Percentiles rank a stretch among this genome's conserved stretches.
Evolutionary conservation across 2,329 filamentous ascomycete species (phyloP).

Genomic region (Seiridium unicorne): DNA sequence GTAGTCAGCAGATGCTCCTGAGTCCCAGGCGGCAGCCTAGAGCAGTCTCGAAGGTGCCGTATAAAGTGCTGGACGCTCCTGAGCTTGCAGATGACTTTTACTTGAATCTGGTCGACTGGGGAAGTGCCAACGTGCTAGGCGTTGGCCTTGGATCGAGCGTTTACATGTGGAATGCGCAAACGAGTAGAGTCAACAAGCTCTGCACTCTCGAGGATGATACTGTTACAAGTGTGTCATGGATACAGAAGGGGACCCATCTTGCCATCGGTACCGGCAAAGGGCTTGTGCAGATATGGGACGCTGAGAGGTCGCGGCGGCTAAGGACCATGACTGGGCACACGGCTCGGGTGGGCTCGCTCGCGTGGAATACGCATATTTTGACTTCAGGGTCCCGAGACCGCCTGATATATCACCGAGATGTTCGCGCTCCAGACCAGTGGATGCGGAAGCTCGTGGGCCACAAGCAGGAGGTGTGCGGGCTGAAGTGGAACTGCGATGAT

Average conservation of each 20-base stretch:
- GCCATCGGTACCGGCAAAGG: conserved; percentile 95
- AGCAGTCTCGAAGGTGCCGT: conserved; percentile 92
- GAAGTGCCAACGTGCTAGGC: conserved; percentile 88
- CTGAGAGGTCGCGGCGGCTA: conserved; percentile 77
- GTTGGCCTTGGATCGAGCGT: conserved; percentile 91
- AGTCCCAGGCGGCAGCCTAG: conserved; percentile 86
- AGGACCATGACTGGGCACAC: conserved; percentile 98
- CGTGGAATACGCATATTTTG: conserved; percentile 97
- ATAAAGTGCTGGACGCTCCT: conserved; percentile 95
- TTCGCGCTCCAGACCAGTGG: conserved; percentile 89
- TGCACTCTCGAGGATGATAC: conserved; percentile 91
- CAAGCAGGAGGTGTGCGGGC: conserved; percentile 95
- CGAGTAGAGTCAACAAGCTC: conserved; percentile 87
- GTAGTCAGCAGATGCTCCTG: conserved; percentile 89
- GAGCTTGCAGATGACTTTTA: conserved; percentile 98
- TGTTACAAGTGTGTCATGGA: conserved; percentile 97
- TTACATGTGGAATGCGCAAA: conserved; percentile 97
- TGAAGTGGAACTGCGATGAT: conserved; percentile 97
- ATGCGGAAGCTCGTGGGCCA: conserved; percentile 84
- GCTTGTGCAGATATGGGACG: conserved; percentile 96
- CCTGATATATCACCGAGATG: conserved; percentile 91
- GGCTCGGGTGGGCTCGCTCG: conserved; percentile 85
- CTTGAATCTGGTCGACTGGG: conserved; percentile 96
- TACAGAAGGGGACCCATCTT: conserved; percentile 93
- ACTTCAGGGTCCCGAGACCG: conserved; percentile 94